Conservation (phyloP, 352 stramenopile species). For the Globisporangium radiosum region DNA sequence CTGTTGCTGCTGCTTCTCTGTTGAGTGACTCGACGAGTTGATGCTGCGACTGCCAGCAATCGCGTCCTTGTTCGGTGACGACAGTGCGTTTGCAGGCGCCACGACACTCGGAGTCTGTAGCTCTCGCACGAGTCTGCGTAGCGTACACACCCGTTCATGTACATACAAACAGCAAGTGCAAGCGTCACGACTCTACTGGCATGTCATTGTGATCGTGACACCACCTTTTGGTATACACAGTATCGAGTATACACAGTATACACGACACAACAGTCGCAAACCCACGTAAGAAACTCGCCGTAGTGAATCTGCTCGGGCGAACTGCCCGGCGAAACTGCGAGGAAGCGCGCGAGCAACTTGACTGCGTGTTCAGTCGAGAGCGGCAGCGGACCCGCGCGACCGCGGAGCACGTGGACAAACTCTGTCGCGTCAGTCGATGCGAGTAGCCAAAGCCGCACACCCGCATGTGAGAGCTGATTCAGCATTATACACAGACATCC, state of each 20-base stretch:
- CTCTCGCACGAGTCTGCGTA: slow-evolving; percentile 2
- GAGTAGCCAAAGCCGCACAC: neutral
- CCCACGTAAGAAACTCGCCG: slow-evolving; percentile 28
- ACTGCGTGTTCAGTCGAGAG: slow-evolving; percentile 29
- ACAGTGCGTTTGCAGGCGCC: no score
- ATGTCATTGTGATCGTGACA: no score
- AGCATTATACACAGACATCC: no score
- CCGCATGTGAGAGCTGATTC: neutral
- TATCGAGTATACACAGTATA: no score
- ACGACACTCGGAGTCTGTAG: neutral
- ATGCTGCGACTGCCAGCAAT: no score
- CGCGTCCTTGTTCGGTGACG: no score
- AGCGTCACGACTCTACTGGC: no score
- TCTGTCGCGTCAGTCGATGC: slow-evolving; percentile 9
- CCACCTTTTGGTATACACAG: no score
- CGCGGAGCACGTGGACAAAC: slow-evolving; percentile 29
- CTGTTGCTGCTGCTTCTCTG: neutral
- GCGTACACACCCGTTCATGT: neutral
- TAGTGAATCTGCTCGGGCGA: slow-evolving; percentile 23
- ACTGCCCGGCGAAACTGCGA: slow-evolving; percentile 21
- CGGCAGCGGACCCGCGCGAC: slow-evolving; percentile 13
- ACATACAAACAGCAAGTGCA: neutral
- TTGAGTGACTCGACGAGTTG: neutral
- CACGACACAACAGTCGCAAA: neutral
- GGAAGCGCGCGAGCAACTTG: slow-evolving; percentile 27